Evolutionary conservation across 768 basidiomycete genomes (phyloP).

Genomic region (Dictyophora rubrovolvata): DNA sequence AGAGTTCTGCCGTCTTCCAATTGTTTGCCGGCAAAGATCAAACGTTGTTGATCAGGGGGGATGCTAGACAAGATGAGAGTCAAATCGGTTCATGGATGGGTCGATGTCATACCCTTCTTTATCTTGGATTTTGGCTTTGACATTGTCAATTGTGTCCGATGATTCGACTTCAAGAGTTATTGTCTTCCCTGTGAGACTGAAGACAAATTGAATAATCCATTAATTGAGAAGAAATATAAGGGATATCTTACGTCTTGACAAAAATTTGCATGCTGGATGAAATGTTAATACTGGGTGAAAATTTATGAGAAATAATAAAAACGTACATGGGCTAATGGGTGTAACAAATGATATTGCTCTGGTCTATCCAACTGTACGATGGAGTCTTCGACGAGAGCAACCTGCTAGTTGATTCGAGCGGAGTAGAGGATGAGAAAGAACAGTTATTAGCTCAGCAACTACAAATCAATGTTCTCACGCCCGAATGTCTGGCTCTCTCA

Average conservation of each 20-base stretch:
- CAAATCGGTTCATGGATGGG: neutral
- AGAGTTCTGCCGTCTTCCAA: constrained; percentile 98
- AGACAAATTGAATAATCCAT: constrained; percentile 10
- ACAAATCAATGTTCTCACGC: neutral
- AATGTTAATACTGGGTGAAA: neutral
- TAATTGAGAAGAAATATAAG: constrained; percentile 5
- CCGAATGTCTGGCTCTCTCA: neutral
- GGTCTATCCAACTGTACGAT: constrained; percentile 89
- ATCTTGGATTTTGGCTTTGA: constrained; percentile 96
- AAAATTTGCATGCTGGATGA: constrained; percentile 82
- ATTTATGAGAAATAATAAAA: neutral
- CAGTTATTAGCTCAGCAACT: neutral
- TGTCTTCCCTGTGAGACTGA: constrained; percentile 94
- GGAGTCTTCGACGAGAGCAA: constrained; percentile 82
- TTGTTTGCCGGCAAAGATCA: constrained; percentile 99
- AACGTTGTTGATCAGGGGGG: constrained; percentile 89
- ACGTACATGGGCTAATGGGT: constrained; percentile 2
- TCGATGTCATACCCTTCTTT: constrained; percentile 69
- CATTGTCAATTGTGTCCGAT: constrained; percentile 96
- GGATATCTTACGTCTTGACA: constrained; percentile 75
- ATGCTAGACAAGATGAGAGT: constrained; percentile 36
- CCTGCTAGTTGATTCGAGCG: neutral
- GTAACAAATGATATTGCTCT: constrained; percentile 42
- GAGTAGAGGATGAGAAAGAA: constrained; percentile 1
- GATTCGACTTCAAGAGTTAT: constrained; percentile 98